These are phyloP conservation scores for Mollisia scopiformis DNA, from an alignment of 2,329 filamentous ascomycete genomes.

Conservation along the genomic window DNA sequence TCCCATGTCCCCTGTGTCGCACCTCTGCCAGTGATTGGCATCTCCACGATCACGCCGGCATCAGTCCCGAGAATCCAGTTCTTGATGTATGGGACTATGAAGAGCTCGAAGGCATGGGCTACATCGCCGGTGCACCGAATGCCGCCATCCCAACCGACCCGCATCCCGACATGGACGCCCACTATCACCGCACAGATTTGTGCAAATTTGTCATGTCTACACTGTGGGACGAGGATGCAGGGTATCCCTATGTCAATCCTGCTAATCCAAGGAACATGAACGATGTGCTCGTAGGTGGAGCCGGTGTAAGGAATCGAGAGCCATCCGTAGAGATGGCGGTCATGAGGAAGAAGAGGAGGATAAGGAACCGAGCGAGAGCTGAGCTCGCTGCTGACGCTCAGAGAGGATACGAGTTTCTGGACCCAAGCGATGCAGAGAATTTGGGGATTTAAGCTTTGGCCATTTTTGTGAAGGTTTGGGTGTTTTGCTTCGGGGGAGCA, in stretches of 20 bases:
- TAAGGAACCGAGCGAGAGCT: background rate
- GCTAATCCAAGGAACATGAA: too few species aligned
- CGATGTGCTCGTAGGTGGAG: background rate
- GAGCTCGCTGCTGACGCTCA: background rate
- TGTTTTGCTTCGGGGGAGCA: too few species aligned
- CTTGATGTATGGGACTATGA: slow-evolving; percentile 18
- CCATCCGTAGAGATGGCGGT: background rate
- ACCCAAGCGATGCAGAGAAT: background rate
- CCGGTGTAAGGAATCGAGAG: background rate
- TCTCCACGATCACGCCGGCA: slow-evolving; percentile 4
- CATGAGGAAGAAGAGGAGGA: background rate
- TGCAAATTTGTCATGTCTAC: background rate
- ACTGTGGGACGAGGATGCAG: background rate
- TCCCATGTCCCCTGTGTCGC: slow-evolving; percentile 4
- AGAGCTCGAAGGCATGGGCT: background rate
- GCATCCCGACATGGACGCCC: background rate
- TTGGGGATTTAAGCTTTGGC: background rate
- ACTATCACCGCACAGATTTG: background rate
- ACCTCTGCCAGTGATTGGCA: background rate
- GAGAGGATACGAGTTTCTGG: background rate
- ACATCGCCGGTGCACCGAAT: background rate
- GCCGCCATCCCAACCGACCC: too few species aligned
- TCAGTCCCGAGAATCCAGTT: slow-evolving; percentile 12
- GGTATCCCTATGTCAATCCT: background rate
- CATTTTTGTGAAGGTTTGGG: too few species aligned